phyloP scores from a whole-genome alignment of 2,329 filamentous ascomycete species.

The Fusarium sp. region DNA sequence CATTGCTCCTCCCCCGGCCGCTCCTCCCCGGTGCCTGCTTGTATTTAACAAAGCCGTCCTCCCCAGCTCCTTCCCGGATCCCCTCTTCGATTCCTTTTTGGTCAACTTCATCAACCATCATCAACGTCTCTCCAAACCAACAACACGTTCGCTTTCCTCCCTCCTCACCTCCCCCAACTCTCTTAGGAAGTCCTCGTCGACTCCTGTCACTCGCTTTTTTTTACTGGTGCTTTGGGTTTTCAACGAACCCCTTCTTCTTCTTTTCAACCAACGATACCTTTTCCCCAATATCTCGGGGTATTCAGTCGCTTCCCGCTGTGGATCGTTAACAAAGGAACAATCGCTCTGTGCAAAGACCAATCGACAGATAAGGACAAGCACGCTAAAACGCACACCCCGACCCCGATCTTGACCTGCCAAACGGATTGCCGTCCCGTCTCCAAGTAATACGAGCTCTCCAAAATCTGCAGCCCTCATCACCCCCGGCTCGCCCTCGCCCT shows the following conservation, averaged over 20 bases:
- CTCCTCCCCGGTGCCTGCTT: slow-evolving; percentile 39
- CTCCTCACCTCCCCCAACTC: slow-evolving; percentile 51
- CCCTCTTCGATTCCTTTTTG: slow-evolving; percentile 45
- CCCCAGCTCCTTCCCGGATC: slow-evolving; percentile 44
- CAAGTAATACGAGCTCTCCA: slow-evolving; percentile 29
- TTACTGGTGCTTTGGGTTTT: slow-evolving; percentile 61
- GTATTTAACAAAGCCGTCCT: slow-evolving; percentile 49
- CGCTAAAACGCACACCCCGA: slow-evolving; percentile 25
- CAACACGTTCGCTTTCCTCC: slow-evolving; percentile 64
- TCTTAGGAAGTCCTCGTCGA: slow-evolving; percentile 77
- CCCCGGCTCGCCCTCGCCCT: slow-evolving; percentile 24
- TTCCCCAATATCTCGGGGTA: slow-evolving; percentile 46
- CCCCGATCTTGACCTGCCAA: slow-evolving; percentile 23
- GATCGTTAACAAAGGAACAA: slow-evolving; percentile 33
- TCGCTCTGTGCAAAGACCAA: slow-evolving; percentile 33
- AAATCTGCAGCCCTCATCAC: slow-evolving; percentile 26
- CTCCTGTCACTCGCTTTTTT: slow-evolving; percentile 81
- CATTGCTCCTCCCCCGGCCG: slow-evolving; percentile 34
- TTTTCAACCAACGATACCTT: slow-evolving; percentile 48
- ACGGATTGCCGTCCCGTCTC: slow-evolving; percentile 22
- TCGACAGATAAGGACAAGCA: slow-evolving; percentile 28
- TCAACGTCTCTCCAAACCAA: slow-evolving; percentile 42
- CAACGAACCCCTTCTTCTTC: slow-evolving; percentile 24
- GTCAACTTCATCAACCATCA: slow-evolving; percentile 45
- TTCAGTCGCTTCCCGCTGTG: slow-evolving; percentile 35